Conservation (phyloP, 176 grass and related monocot species). For the Panicum miliaceum region DNA sequence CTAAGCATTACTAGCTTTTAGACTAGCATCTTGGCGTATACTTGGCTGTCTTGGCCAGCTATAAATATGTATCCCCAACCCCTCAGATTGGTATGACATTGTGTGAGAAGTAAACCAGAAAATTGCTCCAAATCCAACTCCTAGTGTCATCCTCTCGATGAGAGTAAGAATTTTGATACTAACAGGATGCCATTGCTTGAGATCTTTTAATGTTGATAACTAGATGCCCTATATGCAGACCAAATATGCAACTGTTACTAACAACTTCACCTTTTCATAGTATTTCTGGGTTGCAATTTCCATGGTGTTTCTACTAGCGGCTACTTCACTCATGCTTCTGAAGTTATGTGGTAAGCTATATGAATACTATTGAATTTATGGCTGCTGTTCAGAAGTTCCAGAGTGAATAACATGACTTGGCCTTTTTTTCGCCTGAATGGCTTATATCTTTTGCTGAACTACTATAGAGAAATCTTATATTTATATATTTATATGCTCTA, state of each 20-base stretch:
- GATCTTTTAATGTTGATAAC: conserved; percentile 10
- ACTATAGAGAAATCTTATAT: neutral
- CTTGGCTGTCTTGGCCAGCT: too few relatives aligned
- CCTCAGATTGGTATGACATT: too few relatives aligned
- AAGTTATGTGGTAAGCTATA: conserved; percentile 73
- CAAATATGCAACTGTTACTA: conserved; percentile 31
- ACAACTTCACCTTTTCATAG: conserved; percentile 48
- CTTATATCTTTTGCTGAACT: conserved; percentile 7
- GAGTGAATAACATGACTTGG: neutral
- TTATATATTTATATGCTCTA: conserved; percentile 29
- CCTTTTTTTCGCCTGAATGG: neutral
- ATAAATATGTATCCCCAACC: too few relatives aligned
- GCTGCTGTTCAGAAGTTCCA: conserved; percentile 15
- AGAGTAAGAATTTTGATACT: too few relatives aligned
- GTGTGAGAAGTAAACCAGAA: too few relatives aligned
- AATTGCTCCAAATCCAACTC: too few relatives aligned
- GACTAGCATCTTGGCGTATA: too few relatives aligned
- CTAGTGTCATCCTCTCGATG: too few relatives aligned
- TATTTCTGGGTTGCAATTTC: conserved; percentile 87
- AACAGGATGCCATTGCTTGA: conserved; percentile 37
- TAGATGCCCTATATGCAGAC: conserved; percentile 12
- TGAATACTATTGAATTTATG: neutral
- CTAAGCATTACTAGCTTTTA: too few relatives aligned
- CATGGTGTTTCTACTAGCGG: conserved; percentile 81
- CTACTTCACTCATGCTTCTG: conserved; percentile 74